These are phyloP conservation scores for Talaromyces ruber DNA, from an alignment of 495 filamentous ascomycete genomes.

Conservation along the genomic window DNA sequence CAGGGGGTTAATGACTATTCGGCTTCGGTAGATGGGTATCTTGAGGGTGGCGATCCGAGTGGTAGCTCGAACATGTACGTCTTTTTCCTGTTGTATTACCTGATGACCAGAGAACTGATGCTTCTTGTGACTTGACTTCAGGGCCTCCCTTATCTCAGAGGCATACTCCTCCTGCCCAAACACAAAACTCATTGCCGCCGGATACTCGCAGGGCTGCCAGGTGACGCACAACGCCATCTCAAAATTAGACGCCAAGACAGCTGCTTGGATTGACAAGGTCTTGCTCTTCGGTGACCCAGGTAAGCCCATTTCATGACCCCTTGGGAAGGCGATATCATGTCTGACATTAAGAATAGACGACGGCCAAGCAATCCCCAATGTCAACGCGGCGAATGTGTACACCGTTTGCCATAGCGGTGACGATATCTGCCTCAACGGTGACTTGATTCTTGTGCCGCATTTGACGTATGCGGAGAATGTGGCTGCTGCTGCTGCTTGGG, in stretches of 20 bases:
- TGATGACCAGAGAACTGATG: background rate
- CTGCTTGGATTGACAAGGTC: constrained; percentile 17
- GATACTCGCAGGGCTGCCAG: constrained; percentile 23
- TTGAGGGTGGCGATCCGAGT: constrained; percentile 23
- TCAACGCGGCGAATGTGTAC: constrained; percentile 16
- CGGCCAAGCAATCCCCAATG: constrained; percentile 15
- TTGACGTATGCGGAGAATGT: constrained; percentile 16
- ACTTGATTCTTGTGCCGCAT: constrained; percentile 18
- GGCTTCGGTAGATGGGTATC: constrained; percentile 23
- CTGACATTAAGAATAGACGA: constrained; percentile 12
- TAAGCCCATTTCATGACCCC: background rate
- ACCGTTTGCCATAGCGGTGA: constrained; percentile 23
- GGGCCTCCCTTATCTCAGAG: constrained; percentile 8
- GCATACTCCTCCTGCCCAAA: constrained; percentile 14
- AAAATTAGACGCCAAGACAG: constrained; percentile 13
- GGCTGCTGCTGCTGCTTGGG: constrained; percentile 9
- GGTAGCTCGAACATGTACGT: constrained; percentile 17
- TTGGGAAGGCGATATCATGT: too few relatives aligned
- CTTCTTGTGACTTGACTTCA: background rate
- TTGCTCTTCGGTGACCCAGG: constrained; percentile 28
- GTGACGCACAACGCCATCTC: constrained; percentile 21
- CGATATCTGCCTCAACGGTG: constrained; percentile 24
- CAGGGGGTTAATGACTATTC: constrained; percentile 31
- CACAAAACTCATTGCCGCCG: constrained; percentile 17
- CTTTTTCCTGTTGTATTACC: background rate